phyloP scores from a whole-genome alignment of 169 alveolate genomes.

The Plasmodium knowlesi region DNA sequence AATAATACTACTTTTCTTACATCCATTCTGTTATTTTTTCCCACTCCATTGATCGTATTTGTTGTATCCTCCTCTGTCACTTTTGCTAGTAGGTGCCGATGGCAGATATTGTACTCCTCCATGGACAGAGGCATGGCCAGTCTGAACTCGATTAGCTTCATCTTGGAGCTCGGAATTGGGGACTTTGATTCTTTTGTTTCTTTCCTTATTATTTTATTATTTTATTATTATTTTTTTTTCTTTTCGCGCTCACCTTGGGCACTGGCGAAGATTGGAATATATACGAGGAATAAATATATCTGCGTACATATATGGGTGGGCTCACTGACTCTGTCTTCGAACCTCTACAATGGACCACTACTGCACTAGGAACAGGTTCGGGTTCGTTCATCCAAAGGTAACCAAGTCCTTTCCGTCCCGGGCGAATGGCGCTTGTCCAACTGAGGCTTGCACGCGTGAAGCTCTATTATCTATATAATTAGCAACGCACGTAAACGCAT shows the following conservation, averaged over 20 bases:
- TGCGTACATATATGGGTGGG: background rate
- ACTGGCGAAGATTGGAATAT: background rate
- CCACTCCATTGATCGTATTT: background rate
- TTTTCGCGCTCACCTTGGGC: background rate
- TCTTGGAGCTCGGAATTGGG: background rate
- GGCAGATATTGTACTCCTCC: constrained; percentile 78
- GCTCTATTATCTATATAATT: background rate
- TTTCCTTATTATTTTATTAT: background rate
- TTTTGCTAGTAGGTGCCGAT: constrained; percentile 76
- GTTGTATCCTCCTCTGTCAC: constrained; percentile 75
- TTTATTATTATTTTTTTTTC: background rate
- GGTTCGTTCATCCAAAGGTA: background rate
- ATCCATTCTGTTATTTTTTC: background rate
- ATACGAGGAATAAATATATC: background rate
- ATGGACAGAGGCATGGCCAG: constrained; percentile 78
- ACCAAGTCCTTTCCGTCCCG: background rate
- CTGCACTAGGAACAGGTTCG: background rate
- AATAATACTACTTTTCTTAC: constrained; percentile 54
- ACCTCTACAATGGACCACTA: background rate
- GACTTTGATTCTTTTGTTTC: background rate
- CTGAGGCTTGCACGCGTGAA: background rate
- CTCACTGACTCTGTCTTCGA: background rate
- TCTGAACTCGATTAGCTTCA: constrained; percentile 75
- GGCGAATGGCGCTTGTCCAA: background rate
- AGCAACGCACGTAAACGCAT: background rate